These are phyloP conservation scores for Globisporangium spiculum DNA, from an alignment of 352 stramenopile species.

Conservation along the genomic window DNA sequence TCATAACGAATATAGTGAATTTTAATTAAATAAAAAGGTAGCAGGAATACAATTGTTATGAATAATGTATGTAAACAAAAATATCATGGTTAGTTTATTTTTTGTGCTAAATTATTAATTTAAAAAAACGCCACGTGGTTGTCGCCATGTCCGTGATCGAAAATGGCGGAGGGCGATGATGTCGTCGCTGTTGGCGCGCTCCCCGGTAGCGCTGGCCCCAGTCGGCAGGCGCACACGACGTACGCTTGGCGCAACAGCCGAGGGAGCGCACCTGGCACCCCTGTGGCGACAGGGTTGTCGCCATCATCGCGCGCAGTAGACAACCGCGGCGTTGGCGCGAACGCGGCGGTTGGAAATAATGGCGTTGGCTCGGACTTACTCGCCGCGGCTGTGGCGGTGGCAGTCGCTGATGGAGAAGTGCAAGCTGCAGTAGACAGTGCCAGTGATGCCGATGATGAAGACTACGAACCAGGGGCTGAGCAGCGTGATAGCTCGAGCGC, in stretches of 20 bases:
- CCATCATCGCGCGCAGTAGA: not conserved
- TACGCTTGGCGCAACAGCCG: not conserved
- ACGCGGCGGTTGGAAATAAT: not conserved
- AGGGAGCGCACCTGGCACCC: not conserved
- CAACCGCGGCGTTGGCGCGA: not conserved
- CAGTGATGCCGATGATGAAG: not conserved
- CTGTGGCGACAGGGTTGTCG: not conserved
- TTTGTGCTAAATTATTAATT: too few species aligned
- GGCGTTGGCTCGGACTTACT: slow-evolving; percentile 1
- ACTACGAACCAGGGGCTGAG: not conserved
- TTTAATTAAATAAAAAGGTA: too few species aligned
- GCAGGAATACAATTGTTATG: too few species aligned
- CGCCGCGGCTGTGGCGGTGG: not conserved
- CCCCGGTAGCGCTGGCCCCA: not conserved
- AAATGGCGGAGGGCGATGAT: slow-evolving; percentile 1
- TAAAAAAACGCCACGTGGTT: too few species aligned
- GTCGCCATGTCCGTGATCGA: not conserved
- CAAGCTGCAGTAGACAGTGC: not conserved
- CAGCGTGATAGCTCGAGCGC: not conserved
- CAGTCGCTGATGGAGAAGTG: not conserved
- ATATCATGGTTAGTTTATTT: too few species aligned
- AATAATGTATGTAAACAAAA: too few species aligned
- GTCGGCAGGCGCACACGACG: not conserved
- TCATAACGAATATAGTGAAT: too few species aligned
- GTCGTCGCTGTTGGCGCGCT: not conserved